Base-by-base conservation (phyloP, 116 monocot species). In the Iris pallida region DNA sequence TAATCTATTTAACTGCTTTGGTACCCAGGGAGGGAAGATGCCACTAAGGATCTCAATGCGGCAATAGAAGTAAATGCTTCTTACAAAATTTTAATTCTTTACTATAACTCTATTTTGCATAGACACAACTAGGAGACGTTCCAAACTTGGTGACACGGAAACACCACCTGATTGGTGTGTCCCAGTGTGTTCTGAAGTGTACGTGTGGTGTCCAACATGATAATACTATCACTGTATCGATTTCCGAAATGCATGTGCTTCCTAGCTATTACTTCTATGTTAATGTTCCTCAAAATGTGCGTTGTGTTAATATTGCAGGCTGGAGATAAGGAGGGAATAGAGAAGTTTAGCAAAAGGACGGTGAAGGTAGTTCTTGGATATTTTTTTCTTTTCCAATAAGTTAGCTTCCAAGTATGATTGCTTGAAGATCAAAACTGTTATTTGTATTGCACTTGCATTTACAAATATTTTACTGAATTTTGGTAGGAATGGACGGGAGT, bases 401-500 rank as follows among this genome's bases (percentile, higher is more conserved):
- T 18, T 47, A 18, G 17, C 16, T 40, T 41, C 59, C 10, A 59
- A 59, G 41, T 41, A 30, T 30, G 30, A 30, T 30, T 30, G 30
- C 30, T 30, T 30, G 30, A 30, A 30, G 30, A 30, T 30, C 30
- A 30, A 30, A 30, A 30, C 66, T 44, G n/a, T 30, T n/a, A 5
- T 62, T 55, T 5, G 15, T 55, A 62, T 40, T 47, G 12, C 13
- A 42, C 53, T 56, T 5, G 40, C 30, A 4, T 65, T 73, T 78
- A 43, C 13, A 42, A 15, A 45, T 62, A 17, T 42, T 64, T 73
- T 45, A 17, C 14, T 80, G 47, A 64, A 74, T 68, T 66, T 90
- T 92, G 97, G 93, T 92, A 80, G 97, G 97, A 80, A 83, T 97
- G 42, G 97, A 97, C 64, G 97, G 97, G 45, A 97, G 97, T 72